A percentile compares a stretch with the other conserved stretches of the same genome.
These are phyloP conservation scores for Bruguiera sexangula DNA, from an alignment of 345 rosid genomes.

Conservation along the genomic window DNA sequence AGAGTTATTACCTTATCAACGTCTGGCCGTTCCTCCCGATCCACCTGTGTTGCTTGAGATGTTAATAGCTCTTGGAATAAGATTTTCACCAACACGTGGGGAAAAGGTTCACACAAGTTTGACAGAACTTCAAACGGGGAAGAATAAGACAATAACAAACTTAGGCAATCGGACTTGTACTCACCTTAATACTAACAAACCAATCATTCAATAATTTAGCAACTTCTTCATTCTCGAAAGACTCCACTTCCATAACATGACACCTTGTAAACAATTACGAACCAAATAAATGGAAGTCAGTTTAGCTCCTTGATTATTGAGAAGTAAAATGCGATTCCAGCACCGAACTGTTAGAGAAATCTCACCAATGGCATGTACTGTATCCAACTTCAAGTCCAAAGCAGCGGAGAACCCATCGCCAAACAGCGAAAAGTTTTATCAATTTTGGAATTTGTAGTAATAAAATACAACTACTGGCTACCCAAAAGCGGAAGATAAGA, in stretches of 20 bases:
- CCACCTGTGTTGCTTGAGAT: slow-evolving; percentile 53
- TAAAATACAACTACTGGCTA: not conserved
- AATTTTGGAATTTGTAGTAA: not conserved
- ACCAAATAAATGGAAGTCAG: not conserved
- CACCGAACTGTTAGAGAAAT: slow-evolving; percentile 1
- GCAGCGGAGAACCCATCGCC: slow-evolving; percentile 15
- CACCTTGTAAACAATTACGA: slow-evolving; percentile 49
- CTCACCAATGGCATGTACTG: slow-evolving; percentile 99
- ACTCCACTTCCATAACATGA: slow-evolving; percentile 97
- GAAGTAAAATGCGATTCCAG: slow-evolving; percentile 2
- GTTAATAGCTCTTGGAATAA: slow-evolving; percentile 11
- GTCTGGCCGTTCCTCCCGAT: slow-evolving; percentile 94
- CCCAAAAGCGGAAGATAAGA: not conserved
- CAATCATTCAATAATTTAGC: slow-evolving; percentile 74
- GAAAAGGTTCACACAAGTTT: too few relatives aligned
- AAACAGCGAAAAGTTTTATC: slow-evolving; percentile 20
- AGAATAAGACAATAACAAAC: not conserved
- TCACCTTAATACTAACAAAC: slow-evolving; percentile 87
- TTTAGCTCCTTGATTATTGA: slow-evolving; percentile 7
- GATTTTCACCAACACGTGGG: too few relatives aligned
- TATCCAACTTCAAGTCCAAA: slow-evolving; percentile 75
- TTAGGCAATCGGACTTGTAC: not conserved
- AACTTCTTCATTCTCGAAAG: slow-evolving; percentile 72
- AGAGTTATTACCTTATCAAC: slow-evolving; percentile 70
- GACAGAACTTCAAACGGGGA: not conserved